Base-by-base conservation (phyloP, 331 rosid species). In the Phaseolus coccineus region DNA sequence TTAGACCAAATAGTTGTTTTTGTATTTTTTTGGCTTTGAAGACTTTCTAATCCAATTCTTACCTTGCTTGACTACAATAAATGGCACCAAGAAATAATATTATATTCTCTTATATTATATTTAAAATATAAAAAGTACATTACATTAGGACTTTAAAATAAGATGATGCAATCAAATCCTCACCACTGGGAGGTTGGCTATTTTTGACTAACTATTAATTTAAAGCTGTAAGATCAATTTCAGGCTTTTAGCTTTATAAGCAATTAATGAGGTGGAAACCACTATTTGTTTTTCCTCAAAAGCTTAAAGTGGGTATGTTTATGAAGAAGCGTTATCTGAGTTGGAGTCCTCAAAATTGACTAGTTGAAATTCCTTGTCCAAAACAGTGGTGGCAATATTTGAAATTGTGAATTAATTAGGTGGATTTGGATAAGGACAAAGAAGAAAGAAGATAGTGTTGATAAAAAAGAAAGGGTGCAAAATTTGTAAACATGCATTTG, bases 281-380 rank as follows among this genome's bases (percentile, higher is more conserved):
- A 71, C 65, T 33, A 5, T 2, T 46, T 15, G 2, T 24, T 70
- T 53, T 52, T 61, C 51, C 63, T 11, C 3, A 4, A 59, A 33
- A 10, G 68, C 37, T 0, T 37, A 55, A 48, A 58, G 67, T 27
- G 65, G 62, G 37, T n/a, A 47, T 31, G 35, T 69, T 59, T 28
- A n/a, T 33, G 66, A n/a, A 44, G 74, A 77, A 63, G 63, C 35
- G 25, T 30, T 31, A 28, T 82, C 10, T 22, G 35, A 77, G 27
- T 77, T 77, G 81, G 78, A 77, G 86, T 55, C 72, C 77, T 77
- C 86, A 71, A 83, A 83, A 73, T 83, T 78, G 86, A 83, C 86
- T 56, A 0, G 35, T 37, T 56, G 72, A 65, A 71, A 63, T 82
- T 82, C 79, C 50, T 22, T n/a, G 64, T 71, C 83, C 66, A 64